These are phyloP conservation scores for Fusarium drepaniforme DNA, from an alignment of 2,329 filamentous ascomycete genomes.

Conservation along the genomic window DNA sequence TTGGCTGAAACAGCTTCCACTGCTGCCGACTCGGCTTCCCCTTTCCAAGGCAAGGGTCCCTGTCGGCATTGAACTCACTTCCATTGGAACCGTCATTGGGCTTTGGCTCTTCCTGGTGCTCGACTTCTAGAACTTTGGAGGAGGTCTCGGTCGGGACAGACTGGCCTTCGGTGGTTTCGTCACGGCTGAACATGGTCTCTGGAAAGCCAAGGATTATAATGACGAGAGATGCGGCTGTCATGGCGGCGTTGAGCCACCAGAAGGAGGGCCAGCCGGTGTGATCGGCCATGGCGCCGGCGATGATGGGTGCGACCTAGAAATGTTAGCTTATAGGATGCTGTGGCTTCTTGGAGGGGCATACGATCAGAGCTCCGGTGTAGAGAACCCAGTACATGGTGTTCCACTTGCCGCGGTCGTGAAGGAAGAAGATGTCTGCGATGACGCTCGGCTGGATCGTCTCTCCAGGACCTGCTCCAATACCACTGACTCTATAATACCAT, in stretches of 20 bases:
- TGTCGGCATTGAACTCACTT: background rate
- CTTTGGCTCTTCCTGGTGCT: background rate
- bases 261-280: background rate
- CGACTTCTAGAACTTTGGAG: background rate
- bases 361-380: conserved; percentile 22
- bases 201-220: background rate
- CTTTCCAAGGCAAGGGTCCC: background rate
- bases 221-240: background rate
- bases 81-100: background rate
- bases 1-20: background rate
- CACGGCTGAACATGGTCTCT: background rate
- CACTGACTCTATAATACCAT: background rate
- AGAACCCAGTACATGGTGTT: conserved; percentile 33
- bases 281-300: background rate
- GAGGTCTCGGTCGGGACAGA: background rate
- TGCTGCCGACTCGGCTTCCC: background rate
- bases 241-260: background rate
- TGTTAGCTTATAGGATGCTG: background rate
- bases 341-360: background rate
- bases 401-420: conserved; percentile 33
- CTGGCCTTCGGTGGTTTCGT: background rate
- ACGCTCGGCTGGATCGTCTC: conserved; percentile 29
- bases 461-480: conserved; percentile 23
- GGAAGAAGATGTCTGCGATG: conserved; percentile 36
- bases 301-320: background rate